Conservation (phyloP, 2,329 filamentous ascomycete species). For the Pochonia chlamydosporia region DNA sequence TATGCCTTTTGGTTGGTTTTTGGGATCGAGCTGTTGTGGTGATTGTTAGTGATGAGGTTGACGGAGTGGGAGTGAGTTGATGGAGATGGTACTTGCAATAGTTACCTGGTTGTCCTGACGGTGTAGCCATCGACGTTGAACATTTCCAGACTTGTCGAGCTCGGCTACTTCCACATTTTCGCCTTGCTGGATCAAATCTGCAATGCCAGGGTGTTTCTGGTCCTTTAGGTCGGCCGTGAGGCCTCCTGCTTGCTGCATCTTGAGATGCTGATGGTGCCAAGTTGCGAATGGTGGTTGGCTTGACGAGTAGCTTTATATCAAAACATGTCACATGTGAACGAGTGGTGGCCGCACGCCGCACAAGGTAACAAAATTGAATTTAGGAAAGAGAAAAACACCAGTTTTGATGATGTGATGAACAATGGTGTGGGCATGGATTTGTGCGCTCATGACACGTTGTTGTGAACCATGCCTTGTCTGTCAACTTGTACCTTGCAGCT, state of each 20-base stretch:
- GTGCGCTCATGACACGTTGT: background rate
- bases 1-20: slow-evolving; percentile 15
- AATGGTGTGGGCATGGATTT: background rate
- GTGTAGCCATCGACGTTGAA: slow-evolving; percentile 29
- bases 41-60: slow-evolving; percentile 4
- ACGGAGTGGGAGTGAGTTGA: background rate
- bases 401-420: background rate
- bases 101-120: slow-evolving; percentile 17
- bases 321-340: background rate
- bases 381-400: too few relatives aligned
- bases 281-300: background rate
- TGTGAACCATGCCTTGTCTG: background rate
- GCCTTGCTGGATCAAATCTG: slow-evolving; percentile 17
- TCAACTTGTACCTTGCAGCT: background rate
- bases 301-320: background rate
- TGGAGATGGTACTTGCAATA: slow-evolving; percentile 15
- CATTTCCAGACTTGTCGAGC: slow-evolving; percentile 31
- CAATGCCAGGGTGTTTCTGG: slow-evolving; percentile 13
- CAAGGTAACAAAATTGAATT: too few relatives aligned
- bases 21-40: slow-evolving; percentile 17
- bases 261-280: background rate
- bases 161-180: slow-evolving; percentile 27
- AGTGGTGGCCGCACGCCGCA: too few relatives aligned
- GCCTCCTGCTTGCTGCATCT: background rate
- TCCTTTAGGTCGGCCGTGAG: background rate